Conservation (phyloP, 352 stramenopile genomes). For the Achlya hypogyna region DNA sequence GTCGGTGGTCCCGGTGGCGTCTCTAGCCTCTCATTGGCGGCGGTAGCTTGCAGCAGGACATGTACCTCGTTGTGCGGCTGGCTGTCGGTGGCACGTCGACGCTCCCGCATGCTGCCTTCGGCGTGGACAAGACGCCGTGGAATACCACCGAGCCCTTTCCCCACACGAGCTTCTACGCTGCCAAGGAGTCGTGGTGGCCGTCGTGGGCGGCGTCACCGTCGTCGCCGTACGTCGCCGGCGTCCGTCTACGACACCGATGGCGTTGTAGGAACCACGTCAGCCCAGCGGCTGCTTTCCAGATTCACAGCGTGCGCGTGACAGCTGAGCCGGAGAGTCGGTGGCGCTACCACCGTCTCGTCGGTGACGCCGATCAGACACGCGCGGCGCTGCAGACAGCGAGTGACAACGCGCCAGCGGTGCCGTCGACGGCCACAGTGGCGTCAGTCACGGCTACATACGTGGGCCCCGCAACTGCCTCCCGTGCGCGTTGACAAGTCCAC, state of each 20-base stretch:
- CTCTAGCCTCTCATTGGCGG: neutral
- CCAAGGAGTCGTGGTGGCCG: conserved; percentile 7
- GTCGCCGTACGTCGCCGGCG: neutral
- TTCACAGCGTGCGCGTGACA: conserved; percentile 1
- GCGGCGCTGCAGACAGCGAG: neutral
- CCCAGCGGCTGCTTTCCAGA: neutral
- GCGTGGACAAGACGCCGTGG: neutral
- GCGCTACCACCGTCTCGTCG: conserved; percentile 1
- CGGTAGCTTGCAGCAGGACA: neutral
- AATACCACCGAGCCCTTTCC: neutral
- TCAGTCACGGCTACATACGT: neutral
- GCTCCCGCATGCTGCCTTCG: neutral
- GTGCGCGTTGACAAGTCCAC: no score
- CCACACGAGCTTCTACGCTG: conserved; percentile 13
- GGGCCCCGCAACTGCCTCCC: neutral
- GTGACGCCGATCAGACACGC: neutral
- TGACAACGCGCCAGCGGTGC: neutral
- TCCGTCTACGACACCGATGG: no score
- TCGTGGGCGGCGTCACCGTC: neutral
- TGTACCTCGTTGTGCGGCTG: conserved; percentile 2
- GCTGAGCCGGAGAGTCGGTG: neutral
- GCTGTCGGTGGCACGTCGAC: neutral
- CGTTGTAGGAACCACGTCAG: neutral
- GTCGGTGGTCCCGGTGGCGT: neutral
- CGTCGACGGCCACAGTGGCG: neutral